These are phyloP conservation scores for Zygnema cylindricum DNA, from an alignment of 139 green algal species.

Conservation along the genomic window DNA sequence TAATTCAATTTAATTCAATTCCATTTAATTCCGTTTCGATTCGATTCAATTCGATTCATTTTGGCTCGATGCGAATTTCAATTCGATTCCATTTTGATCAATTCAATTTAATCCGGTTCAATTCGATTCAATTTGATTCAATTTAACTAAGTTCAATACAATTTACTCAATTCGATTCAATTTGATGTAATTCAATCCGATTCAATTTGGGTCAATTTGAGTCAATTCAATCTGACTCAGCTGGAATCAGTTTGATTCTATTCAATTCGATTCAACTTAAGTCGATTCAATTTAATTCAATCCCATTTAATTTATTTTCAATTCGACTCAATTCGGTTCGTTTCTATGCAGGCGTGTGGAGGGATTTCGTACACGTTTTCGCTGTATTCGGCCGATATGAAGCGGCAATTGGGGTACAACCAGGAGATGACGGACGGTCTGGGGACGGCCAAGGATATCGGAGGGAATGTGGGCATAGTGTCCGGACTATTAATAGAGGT, in stretches of 20 bases:
- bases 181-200: not conserved
- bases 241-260: not conserved
- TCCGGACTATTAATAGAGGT: conserved; percentile 52
- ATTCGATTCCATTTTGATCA: too few species aligned
- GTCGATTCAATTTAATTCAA: not conserved
- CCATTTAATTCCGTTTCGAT: too few species aligned
- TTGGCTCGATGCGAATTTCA: too few species aligned
- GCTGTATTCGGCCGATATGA: conserved; percentile 55
- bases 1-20: too few species aligned
- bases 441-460: conserved; percentile 55
- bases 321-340: not conserved
- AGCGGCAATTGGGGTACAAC: conserved; percentile 33
- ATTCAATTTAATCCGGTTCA: too few species aligned
- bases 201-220: not conserved
- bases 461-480: conserved; percentile 55
- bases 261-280: not conserved
- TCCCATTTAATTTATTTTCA: not conserved
- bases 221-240: not conserved
- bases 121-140: too few species aligned
- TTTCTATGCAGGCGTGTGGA: conserved; percentile 29
- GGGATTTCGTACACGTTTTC: conserved; percentile 59
- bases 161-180: too few species aligned
- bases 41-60: too few species aligned
- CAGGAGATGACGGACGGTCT: conserved; percentile 45
- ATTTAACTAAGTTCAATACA: too few species aligned